Evolutionary conservation across 805 yeast species (phyloP).

Genomic region (Cyberlindnera veronae): DNA sequence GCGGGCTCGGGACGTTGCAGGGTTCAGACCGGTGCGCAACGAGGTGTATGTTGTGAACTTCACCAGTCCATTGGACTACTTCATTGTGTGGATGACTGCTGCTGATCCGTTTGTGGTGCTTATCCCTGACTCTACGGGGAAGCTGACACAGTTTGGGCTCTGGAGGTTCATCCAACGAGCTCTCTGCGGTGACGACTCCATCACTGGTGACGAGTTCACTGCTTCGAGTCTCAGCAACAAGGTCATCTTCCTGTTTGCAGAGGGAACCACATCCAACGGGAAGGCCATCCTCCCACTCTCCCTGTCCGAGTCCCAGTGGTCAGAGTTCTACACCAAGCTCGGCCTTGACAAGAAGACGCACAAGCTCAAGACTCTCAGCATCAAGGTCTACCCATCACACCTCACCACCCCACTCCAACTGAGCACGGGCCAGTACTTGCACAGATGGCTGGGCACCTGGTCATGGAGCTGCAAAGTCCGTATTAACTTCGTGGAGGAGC

Average conservation of each 20-base stretch:
- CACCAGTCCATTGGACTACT: constrained; percentile 43
- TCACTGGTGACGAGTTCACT: constrained; percentile 8
- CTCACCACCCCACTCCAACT: constrained; percentile 32
- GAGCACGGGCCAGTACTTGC: constrained; percentile 16
- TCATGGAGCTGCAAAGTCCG: constrained; percentile 25
- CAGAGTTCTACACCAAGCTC: constrained; percentile 14
- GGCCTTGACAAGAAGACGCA: not conserved
- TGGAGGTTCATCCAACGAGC: constrained; percentile 30
- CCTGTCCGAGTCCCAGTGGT: constrained; percentile 22
- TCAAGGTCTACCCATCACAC: constrained; percentile 29
- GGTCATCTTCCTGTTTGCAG: constrained; percentile 57
- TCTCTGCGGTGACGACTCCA: constrained; percentile 14
- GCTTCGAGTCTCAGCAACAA: constrained; percentile 32
- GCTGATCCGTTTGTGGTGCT: constrained; percentile 29
- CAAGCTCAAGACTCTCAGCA: constrained; percentile 25
- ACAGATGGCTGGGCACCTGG: constrained; percentile 22
- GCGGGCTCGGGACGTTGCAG: constrained; percentile 8
- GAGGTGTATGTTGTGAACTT: constrained; percentile 47
- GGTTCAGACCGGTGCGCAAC: constrained; percentile 34
- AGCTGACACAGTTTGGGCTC: constrained; percentile 27
- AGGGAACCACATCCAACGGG: constrained; percentile 86
- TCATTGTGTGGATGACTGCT: constrained; percentile 32
- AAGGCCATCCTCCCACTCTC: constrained; percentile 64
- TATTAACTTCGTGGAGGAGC: constrained; percentile 21
- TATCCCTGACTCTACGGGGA: constrained; percentile 34